A percentile compares a stretch with the other conserved stretches of the same genome.
These are phyloP conservation scores for Candida piceae DNA, from an alignment of 805 yeast genomes.

Conservation along the genomic window DNA sequence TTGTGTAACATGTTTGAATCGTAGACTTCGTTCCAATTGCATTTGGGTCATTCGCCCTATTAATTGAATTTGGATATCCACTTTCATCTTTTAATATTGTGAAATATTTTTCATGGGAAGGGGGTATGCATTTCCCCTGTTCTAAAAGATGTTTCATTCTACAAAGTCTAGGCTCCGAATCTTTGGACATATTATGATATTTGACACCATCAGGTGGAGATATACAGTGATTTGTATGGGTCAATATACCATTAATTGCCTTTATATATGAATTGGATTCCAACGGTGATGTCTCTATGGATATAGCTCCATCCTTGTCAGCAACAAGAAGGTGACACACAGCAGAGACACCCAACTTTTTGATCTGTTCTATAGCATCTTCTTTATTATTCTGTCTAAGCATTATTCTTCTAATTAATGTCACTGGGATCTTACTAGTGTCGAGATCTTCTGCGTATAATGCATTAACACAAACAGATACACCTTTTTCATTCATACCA, in stretches of 20 bases:
- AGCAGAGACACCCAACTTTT: slow-evolving; percentile 6
- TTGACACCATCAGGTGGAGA: slow-evolving; percentile 2
- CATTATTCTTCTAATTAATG: slow-evolving; percentile 7
- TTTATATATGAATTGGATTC: slow-evolving; percentile 1
- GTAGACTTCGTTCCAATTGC: slow-evolving; percentile 1
- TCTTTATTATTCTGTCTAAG: slow-evolving; percentile 5
- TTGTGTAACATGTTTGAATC: slow-evolving; percentile 6
- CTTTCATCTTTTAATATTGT: slow-evolving; percentile 4
- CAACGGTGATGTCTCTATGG: slow-evolving; percentile 8
- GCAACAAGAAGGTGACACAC: slow-evolving; percentile 6
- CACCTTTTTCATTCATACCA: slow-evolving; percentile 9
- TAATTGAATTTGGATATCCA: slow-evolving; percentile 5
- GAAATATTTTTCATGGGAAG: slow-evolving; percentile 3
- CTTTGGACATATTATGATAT: background rate
- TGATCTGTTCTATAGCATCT: slow-evolving; percentile 5
- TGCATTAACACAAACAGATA: slow-evolving; percentile 7
- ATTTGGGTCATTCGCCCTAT: slow-evolving; percentile 4
- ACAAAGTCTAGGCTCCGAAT: slow-evolving; percentile 3
- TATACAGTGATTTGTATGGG: slow-evolving; percentile 9
- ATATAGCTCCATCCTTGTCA: slow-evolving; percentile 6
- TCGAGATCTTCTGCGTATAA: slow-evolving; percentile 7
- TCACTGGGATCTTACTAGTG: slow-evolving; percentile 7
- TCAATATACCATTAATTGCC: background rate
- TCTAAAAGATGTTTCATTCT: slow-evolving; percentile 2
- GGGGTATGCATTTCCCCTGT: background rate